Evolutionary conservation across 108 stramenopile species (phyloP), one percentile per base, ranked within the genome.

Genomic region (Pseudonitzschia multiseries): DNA sequence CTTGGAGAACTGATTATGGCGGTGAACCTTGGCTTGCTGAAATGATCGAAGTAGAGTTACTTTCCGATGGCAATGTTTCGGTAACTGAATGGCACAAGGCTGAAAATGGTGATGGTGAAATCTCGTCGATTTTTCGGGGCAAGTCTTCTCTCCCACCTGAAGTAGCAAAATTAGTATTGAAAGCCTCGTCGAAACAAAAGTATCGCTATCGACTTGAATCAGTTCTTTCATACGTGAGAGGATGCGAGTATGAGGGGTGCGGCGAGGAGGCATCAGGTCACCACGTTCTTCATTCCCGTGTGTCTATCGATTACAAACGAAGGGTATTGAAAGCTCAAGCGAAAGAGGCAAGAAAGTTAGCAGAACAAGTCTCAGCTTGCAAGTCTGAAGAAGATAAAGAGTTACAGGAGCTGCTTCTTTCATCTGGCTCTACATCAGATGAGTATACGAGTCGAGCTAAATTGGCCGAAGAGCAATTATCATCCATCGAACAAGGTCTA

Each of bases 241-340:
- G 79, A 32, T 70, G 60, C 50, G 44, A 60, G 21, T 59, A 65
- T 50, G 76, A 78, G 21, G 71, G 65, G 18, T 24, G 12, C 18
- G 57, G 57, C 10, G 64, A 69, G 27, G 72, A 85, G 22, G 84
- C 36, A 50, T 52, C 24, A 14, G 81, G 88, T 15, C 88, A 95
- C 75, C 93, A 94, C 74, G 84, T 95, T 32, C 65, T 91, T 17
- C 91, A 92, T 70, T 82, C 81, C 14, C 81, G 85, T 31, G 76
- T 83, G 24, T 80, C 88, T 10, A 57, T 8, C 32, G 64, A 52
- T 27, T 68, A 86, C 76, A 82, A 87, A 54, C 52, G 52, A 46
- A 46, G 78, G 56, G 70, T 72, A 2, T 57, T 90, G 56, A 26
- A n/a, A 26, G 3, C 31, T 57, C 71, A 73, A 85, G 64, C 72